Base-by-base conservation (phyloP, 2,329 filamentous ascomycete species). In the Arthrobotrys sphaeroides region DNA sequence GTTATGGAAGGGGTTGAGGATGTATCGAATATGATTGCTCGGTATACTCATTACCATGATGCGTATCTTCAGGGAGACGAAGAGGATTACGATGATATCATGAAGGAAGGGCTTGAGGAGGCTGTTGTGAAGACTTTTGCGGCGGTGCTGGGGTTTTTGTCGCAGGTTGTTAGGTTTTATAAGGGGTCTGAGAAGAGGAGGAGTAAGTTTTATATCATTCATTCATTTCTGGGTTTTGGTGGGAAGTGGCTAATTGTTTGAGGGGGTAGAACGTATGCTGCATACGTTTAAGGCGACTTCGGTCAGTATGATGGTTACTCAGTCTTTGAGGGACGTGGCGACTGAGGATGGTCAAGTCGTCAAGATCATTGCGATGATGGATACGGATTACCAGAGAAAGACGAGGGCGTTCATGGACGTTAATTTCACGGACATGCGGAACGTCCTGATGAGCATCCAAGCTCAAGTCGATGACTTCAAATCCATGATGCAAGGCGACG, bases 1-100 rank as follows among this genome's bases (percentile, higher is more conserved):
- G 65, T 68, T 9, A 68, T 68, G 42, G 65, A 68, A 45, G 65
- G 65, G 9, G 65, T 68, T 9, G 65, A 68, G 18, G 53, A 51
- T 42, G 51, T 68, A 13, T 68, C 65, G 5, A 60, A 68, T 22
- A 68, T 51, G 42, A 68, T 68, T 60, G 65, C 65, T 36, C 65
- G 65, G n/a, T 68, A 68, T 13, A 60, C 53, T 9, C 65, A 68
- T 33, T 68, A 68, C 38, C 28, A 68, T 31, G 65, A 68, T 20
- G 65, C 53, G 3, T 68, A 68, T 26, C 31, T 68, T 1, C 55
- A 60, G 18, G 65, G 51, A 10, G 40, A 59, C 22, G 65, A 68
- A 5, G 53, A 68, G 5, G 65, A 60, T 9, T 60, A 68, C 26
- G 65, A 68, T 31, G 53, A 60, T 33, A 68, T 68, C 10, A 68